Conservation (phyloP, 75 land plant genomes). For the Pinus albicaulis region DNA sequence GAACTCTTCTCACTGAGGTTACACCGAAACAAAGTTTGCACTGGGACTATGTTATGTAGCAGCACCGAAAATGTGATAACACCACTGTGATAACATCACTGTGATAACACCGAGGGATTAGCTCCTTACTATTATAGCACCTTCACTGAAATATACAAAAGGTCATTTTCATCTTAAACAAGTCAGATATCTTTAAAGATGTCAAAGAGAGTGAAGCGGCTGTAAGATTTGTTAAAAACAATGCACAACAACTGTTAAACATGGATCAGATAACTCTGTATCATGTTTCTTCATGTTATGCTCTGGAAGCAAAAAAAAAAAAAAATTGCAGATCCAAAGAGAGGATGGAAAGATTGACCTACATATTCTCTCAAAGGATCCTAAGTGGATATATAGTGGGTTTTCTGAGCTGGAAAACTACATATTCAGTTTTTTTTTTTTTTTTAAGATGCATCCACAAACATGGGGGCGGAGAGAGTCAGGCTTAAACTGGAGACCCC, state of each 20-base stretch:
- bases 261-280: conserved; percentile 57
- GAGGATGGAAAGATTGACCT: conserved; percentile 18
- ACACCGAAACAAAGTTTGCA: too few relatives aligned
- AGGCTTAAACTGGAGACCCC: conserved; percentile 89
- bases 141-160: too few relatives aligned
- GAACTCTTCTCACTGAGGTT: too few relatives aligned
- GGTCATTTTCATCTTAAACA: too few relatives aligned
- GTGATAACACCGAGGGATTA: too few relatives aligned
- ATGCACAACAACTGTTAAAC: conserved; percentile 63
- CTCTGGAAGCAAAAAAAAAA: conserved; percentile 82
- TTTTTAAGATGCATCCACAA: conserved; percentile 83
- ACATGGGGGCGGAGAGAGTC: conserved; percentile 75
- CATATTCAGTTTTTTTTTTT: conserved; percentile 71
- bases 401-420: conserved; percentile 77
- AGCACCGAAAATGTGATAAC: too few relatives aligned
- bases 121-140: too few relatives aligned
- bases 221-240: conserved; percentile 70
- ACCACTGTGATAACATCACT: too few relatives aligned
- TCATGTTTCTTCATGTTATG: conserved; percentile 87
- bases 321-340: conserved; percentile 51
- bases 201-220: conserved; percentile 60
- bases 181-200: too few relatives aligned
- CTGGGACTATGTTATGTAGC: too few relatives aligned
- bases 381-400: conserved; percentile 43
- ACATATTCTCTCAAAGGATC: conserved; percentile 23